Percentiles rank a stretch among this genome's conserved stretches.
phyloP scores from a whole-genome alignment of 306 rosid species.

The Glycine latifolia region DNA sequence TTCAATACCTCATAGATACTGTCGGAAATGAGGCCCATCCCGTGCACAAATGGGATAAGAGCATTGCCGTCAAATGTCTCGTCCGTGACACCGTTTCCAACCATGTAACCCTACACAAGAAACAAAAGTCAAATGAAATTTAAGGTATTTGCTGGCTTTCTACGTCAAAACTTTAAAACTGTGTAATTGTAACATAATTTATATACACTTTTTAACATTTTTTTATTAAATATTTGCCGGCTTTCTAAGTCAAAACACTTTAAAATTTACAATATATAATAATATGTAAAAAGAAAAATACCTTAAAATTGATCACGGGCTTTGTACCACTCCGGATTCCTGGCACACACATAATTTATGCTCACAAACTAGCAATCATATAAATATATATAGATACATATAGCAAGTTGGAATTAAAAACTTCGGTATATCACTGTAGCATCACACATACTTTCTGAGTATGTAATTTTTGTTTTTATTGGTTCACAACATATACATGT shows the following conservation, averaged over 20 bases:
- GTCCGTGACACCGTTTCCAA: slow-evolving; percentile 87
- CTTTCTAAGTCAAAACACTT: too few species aligned
- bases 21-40: slow-evolving; percentile 85
- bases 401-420: slow-evolving; percentile 25
- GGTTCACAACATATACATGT: neutral
- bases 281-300: neutral
- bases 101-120: slow-evolving; percentile 70
- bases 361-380: neutral
- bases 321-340: slow-evolving; percentile 57
- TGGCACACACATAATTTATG: slow-evolving; percentile 39
- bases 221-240: too few species aligned
- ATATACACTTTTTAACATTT: too few species aligned
- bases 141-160: slow-evolving; percentile 12
- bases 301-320: slow-evolving; percentile 78
- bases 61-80: slow-evolving; percentile 66
- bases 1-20: slow-evolving; percentile 57
- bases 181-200: neutral
- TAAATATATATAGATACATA: neutral
- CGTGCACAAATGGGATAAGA: slow-evolving; percentile 80
- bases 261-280: neutral
- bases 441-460: neutral
- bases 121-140: slow-evolving; percentile 21
- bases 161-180: neutral
- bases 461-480: neutral
- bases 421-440: neutral